A percentile compares a stretch with the other conserved stretches of the same genome.
phyloP scores from a whole-genome alignment of 1,139 yeast species.

The Arxiozyma bovina region DNA sequence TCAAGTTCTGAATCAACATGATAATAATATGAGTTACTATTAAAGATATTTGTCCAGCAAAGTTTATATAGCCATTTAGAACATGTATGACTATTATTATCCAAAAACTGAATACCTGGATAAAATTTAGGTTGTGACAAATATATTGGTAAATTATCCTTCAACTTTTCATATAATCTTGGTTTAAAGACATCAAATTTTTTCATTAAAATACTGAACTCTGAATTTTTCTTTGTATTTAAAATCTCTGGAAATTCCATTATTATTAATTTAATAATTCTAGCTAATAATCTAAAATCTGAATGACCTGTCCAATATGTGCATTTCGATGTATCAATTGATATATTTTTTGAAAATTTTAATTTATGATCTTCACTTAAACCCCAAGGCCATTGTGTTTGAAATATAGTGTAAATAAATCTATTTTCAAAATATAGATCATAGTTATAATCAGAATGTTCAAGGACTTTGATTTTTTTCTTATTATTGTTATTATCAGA shows the following conservation, averaged over 20 bases:
- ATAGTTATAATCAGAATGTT: conserved; percentile 17
- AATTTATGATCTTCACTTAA: conserved; percentile 53
- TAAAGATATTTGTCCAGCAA: conserved; percentile 58
- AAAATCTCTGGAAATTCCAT: conserved; percentile 34
- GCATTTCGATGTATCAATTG: neutral
- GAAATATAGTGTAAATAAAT: conserved; percentile 18
- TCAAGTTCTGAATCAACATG: neutral
- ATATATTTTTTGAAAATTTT: conserved; percentile 42
- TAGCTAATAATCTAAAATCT: conserved; percentile 40
- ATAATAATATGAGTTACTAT: conserved; percentile 23
- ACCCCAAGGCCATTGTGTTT: conserved; percentile 45
- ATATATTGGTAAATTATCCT: conserved; percentile 9
- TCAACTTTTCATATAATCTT: conserved; percentile 8
- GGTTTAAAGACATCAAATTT: conserved; percentile 14
- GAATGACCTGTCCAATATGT: conserved; percentile 55
- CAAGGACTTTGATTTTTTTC: conserved; percentile 19
- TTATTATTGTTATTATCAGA: conserved; percentile 3
- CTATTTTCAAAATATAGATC: conserved; percentile 12
- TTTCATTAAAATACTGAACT: conserved; percentile 26
- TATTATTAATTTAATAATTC: conserved; percentile 35
- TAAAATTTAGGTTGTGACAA: neutral
- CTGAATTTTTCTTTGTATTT: conserved; percentile 26
- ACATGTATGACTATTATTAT: conserved; percentile 38
- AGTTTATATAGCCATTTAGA: conserved; percentile 72
- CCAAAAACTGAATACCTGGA: neutral